These are phyloP conservation scores for Solanum medicagineum DNA, from an alignment of 257 asterid species.

Conservation along the genomic window DNA sequence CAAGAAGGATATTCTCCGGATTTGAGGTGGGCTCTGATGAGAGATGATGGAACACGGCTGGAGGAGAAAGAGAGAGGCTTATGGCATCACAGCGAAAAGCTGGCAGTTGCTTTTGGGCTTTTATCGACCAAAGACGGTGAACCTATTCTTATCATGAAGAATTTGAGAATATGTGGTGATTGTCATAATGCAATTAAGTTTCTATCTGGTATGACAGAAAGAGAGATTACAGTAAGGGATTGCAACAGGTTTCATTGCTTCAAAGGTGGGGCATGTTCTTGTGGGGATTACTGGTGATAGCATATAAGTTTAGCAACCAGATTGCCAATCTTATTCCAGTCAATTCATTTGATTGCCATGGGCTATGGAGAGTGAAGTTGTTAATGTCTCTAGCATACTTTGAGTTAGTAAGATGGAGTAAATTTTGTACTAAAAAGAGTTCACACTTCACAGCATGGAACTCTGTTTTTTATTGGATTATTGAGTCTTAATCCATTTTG, in stretches of 20 bases:
- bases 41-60: slow-evolving; percentile 24
- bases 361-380: background rate
- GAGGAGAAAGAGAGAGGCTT: slow-evolving; percentile 28
- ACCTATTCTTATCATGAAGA: slow-evolving; percentile 47
- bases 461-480: background rate
- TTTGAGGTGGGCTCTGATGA: slow-evolving; percentile 22
- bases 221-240: slow-evolving; percentile 57
- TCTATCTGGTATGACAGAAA: slow-evolving; percentile 30
- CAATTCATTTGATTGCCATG: background rate
- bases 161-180: slow-evolving; percentile 60
- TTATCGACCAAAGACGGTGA: slow-evolving; percentile 18
- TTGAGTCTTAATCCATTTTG: background rate
- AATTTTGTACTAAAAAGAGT: background rate
- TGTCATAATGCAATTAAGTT: slow-evolving; percentile 53
- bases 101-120: slow-evolving; percentile 57
- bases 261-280: slow-evolving; percentile 46
- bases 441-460: background rate
- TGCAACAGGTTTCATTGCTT: slow-evolving; percentile 65
- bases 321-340: background rate
- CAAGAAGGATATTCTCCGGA: slow-evolving; percentile 41
- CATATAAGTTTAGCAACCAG: background rate
- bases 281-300: slow-evolving; percentile 57
- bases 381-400: background rate
- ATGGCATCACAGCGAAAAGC: slow-evolving; percentile 61
- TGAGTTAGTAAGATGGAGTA: background rate